Evolutionary conservation across 306 rosid species (phyloP).

Genomic region (Glycine tomentella): DNA sequence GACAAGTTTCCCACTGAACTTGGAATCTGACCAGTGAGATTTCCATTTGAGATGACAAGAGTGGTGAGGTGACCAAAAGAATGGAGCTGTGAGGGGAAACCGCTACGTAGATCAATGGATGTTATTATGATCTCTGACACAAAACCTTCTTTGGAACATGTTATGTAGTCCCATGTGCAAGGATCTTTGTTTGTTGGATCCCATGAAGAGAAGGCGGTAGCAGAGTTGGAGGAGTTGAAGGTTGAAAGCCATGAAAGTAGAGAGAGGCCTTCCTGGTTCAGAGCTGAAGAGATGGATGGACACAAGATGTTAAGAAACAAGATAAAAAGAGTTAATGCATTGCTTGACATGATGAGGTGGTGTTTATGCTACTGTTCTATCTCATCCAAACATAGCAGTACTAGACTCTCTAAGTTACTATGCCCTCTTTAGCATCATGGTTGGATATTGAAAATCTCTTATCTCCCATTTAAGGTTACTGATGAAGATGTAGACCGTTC

Average conservation of each 20-base stretch:
- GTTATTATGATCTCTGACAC: slow-evolving; percentile 72
- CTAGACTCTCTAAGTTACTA: slow-evolving; percentile 51
- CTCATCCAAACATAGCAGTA: slow-evolving; percentile 60
- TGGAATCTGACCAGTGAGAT: slow-evolving; percentile 85
- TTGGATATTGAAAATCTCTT: slow-evolving; percentile 46
- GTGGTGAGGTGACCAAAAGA: slow-evolving; percentile 66
- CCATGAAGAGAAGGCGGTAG: slow-evolving; percentile 84
- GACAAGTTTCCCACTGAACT: slow-evolving; percentile 74
- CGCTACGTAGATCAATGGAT: slow-evolving; percentile 64
- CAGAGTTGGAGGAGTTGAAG: slow-evolving; percentile 71
- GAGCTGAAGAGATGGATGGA: slow-evolving; percentile 59
- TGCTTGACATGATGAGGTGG: slow-evolving; percentile 69
- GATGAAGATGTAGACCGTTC: slow-evolving; percentile 52
- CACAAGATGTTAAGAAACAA: slow-evolving; percentile 68
- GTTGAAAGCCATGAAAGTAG: slow-evolving; percentile 92
- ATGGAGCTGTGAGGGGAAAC: slow-evolving; percentile 74
- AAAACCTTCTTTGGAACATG: slow-evolving; percentile 67
- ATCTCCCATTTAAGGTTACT: slow-evolving; percentile 47
- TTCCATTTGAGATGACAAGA: slow-evolving; percentile 76
- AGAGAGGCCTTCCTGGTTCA: slow-evolving; percentile 89
- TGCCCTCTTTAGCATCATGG: slow-evolving; percentile 50
- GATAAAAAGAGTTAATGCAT: slow-evolving; percentile 62
- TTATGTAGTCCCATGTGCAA: slow-evolving; percentile 85
- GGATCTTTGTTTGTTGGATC: slow-evolving; percentile 69
- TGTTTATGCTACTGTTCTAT: slow-evolving; percentile 57